Conservation (phyloP, 805 yeast genomes). For the Dipodascus geniculatus region DNA sequence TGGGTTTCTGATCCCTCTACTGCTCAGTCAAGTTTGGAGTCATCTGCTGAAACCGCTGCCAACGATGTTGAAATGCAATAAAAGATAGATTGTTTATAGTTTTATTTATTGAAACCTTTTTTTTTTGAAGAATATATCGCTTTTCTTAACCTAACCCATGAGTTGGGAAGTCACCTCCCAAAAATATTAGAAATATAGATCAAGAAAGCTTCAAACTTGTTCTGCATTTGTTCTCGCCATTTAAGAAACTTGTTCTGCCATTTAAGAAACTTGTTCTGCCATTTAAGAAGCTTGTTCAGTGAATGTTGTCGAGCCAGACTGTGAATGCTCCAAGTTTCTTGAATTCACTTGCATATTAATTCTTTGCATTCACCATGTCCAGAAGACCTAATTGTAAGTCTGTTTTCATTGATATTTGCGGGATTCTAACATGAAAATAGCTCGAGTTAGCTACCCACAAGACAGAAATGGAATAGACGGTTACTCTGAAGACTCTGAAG, state of each 20-base stretch:
- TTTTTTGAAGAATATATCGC: neutral
- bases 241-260: no score
- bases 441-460: neutral
- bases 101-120: neutral
- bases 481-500: slow-evolving; percentile 12
- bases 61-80: neutral
- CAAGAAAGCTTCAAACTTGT: no score
- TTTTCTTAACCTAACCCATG: neutral
- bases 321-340: no score
- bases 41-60: neutral
- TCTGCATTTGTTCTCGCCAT: no score
- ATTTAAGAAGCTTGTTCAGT: no score
- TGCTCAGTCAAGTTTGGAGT: neutral
- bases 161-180: neutral
- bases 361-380: neutral
- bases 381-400: neutral
- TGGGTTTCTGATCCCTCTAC: slow-evolving; percentile 12
- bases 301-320: no score
- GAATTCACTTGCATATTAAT: no score
- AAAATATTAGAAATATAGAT: neutral
- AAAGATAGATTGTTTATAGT: neutral
- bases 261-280: no score
- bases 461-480: neutral
- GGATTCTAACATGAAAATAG: neutral
- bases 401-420: neutral